Base-by-base conservation (phyloP, 2,329 filamentous ascomycete genomes). In the Fusarium illudens region DNA sequence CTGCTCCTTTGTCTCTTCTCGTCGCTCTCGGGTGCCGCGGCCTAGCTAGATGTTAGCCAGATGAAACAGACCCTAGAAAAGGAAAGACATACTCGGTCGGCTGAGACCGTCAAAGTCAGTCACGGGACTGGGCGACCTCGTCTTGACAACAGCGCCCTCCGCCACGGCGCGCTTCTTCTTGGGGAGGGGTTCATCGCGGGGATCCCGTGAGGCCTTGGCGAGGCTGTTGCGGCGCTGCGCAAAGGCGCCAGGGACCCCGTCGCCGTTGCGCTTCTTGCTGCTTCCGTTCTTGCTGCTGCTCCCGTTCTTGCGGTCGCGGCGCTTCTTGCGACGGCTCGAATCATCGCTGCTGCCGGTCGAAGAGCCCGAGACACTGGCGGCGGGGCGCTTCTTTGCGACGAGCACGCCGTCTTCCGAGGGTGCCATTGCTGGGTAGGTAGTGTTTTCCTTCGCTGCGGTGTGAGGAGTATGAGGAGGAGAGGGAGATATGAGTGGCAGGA, bases 71-170 rank as follows among this genome's bases (percentile, higher is more conserved):
- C 33, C 36, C 13, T 39, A 9, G 13, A 10, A n/a, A 42, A 6
- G 48, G 20, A 3, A 17, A 15, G 25, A 77, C 81, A 17, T 78
- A 86, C 86, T 87, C 6, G 87, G 86, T 56, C 86, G 81, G 73
- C 86, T 88, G 53, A 90, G 81, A 3, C 87, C 87, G 73, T 89
- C 87, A 68, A 86, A 86, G 74, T 89, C 87, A 67, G 89, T 87
- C 36, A 89, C 79, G 13, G 87, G 87, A 61, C 82, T 86, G 6
- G 84, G 84, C 6, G 85, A 68, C 29, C 60, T 68, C 36, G 53
- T 59, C 46, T 56, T 65, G 15, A 59, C 56, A n/a, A 64, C 62
- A 1, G 60, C 64, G 22, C 68, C 64, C 20, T 55, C 59, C 33
- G 73, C 15, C 6, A 61, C 60, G 17, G 68, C 42, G 67, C 77